phyloP scores from a whole-genome alignment of 208 protist species.

The Crithidia expoeki region DNA sequence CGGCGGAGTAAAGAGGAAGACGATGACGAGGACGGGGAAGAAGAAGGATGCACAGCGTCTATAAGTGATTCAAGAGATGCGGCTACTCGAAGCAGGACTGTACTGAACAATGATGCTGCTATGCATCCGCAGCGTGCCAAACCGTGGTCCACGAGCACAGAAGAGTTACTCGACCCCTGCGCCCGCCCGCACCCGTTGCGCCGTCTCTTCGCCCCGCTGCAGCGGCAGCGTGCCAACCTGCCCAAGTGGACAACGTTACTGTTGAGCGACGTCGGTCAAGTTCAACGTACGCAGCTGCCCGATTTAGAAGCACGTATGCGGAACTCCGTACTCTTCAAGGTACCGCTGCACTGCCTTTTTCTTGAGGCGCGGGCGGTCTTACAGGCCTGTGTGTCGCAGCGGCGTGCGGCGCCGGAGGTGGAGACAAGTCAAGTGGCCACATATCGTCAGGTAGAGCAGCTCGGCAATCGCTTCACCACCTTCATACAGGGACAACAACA shows the following conservation, averaged over 20 bases:
- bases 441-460: slow-evolving; percentile 24
- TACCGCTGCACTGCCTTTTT: slow-evolving; percentile 69
- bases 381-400: slow-evolving; percentile 32
- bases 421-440: slow-evolving; percentile 31
- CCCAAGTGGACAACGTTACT: slow-evolving; percentile 61
- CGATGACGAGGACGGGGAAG: not conserved
- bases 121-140: slow-evolving; percentile 29
- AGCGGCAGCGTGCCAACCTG: slow-evolving; percentile 47
- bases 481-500: slow-evolving; percentile 23
- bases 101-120: not conserved
- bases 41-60: not conserved
- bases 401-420: slow-evolving; percentile 20
- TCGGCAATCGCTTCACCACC: slow-evolving; percentile 1
- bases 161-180: slow-evolving; percentile 61
- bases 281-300: slow-evolving; percentile 54
- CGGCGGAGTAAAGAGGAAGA: not conserved
- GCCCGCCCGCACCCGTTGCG: slow-evolving; percentile 60
- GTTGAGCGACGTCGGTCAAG: slow-evolving; percentile 44
- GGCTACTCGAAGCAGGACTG: too few relatives aligned
- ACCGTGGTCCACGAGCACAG: slow-evolving; percentile 37
- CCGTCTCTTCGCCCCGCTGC: slow-evolving; percentile 65
- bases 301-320: slow-evolving; percentile 51
- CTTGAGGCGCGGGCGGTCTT: slow-evolving; percentile 48
- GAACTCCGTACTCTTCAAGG: slow-evolving; percentile 44
- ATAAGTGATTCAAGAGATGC: too few relatives aligned